Evolutionary conservation across 148 eudicot genomes (phyloP).

Genomic region (Agrostemma githago): DNA sequence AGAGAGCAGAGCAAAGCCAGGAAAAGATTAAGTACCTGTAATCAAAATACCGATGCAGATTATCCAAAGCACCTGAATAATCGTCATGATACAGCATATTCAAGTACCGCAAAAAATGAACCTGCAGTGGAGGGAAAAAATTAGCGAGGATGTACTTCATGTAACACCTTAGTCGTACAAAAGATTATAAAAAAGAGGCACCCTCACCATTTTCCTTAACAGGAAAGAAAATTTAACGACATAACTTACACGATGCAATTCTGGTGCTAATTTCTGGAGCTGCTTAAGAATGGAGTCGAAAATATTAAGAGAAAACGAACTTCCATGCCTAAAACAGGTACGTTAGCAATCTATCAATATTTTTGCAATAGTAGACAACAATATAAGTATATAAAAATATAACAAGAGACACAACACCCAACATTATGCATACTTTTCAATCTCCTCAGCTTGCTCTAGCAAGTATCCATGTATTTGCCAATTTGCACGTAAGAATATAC

Average conservation of each 20-base stretch:
- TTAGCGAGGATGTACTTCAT: slow-evolving; percentile 3
- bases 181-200: background rate
- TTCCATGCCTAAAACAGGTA: slow-evolving; percentile 57
- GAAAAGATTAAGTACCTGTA: slow-evolving; percentile 48
- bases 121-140: slow-evolving; percentile 38
- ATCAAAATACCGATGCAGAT: slow-evolving; percentile 98
- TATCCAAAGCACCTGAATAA: slow-evolving; percentile 88
- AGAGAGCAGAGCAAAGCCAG: background rate
- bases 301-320: slow-evolving; percentile 69
- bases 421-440: slow-evolving; percentile 60
- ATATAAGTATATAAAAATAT: too few species aligned
- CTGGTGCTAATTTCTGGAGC: slow-evolving; percentile 86
- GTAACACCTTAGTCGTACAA: background rate
- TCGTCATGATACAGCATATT: slow-evolving; percentile 90
- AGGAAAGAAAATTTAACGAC: background rate
- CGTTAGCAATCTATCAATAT: background rate
- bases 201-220: slow-evolving; percentile 4
- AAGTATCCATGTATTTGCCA: slow-evolving; percentile 91
- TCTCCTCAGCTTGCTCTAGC: slow-evolving; percentile 68
- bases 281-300: slow-evolving; percentile 67
- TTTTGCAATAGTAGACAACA: background rate
- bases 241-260: slow-evolving; percentile 78
- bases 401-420: background rate
- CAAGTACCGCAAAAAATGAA: slow-evolving; percentile 85
- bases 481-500: slow-evolving; percentile 64